Percentiles rank a stretch among this genome's conserved stretches.
These are phyloP conservation scores for Tephrocybe sp. DNA, from an alignment of 768 basidiomycete species.

Conservation along the genomic window DNA sequence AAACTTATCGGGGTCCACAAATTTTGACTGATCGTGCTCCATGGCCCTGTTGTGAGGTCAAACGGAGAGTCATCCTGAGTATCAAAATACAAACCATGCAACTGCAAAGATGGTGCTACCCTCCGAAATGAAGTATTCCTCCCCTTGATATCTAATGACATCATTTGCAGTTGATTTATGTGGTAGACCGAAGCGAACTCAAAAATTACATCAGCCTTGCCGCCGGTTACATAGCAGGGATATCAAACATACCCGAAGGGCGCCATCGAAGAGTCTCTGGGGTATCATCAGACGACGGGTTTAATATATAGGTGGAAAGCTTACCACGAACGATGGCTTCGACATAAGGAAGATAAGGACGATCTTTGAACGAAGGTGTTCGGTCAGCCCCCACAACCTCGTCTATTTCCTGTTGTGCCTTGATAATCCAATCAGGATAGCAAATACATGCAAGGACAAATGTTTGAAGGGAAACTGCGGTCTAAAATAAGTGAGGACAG, in stretches of 20 bases:
- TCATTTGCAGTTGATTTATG: not conserved
- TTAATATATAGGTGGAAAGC: not conserved
- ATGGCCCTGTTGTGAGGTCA: not conserved
- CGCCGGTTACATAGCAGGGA: not conserved
- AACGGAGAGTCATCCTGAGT: not conserved
- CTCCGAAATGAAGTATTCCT: not conserved
- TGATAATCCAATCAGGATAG: constrained; percentile 30
- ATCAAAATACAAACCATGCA: not conserved
- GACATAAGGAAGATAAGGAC: constrained; percentile 31
- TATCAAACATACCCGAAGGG: not conserved
- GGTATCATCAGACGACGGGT: no score
- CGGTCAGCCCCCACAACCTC: constrained; percentile 29
- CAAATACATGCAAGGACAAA: constrained; percentile 37
- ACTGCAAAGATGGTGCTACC: not conserved
- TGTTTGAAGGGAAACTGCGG: constrained; percentile 22
- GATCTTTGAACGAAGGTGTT: constrained; percentile 31
- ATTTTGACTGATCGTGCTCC: not conserved
- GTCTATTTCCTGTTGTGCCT: constrained; percentile 40
- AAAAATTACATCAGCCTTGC: not conserved
- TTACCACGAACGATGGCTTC: constrained; percentile 24
- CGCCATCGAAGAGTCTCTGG: not conserved
- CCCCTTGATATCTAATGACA: not conserved
- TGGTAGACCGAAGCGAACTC: not conserved
- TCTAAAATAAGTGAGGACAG: constrained; percentile 14
- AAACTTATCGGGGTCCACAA: not conserved